These are phyloP conservation scores for Anaeramoeba ignava DNA, from an alignment of 78 protist genomes.

Conservation along the genomic window DNA sequence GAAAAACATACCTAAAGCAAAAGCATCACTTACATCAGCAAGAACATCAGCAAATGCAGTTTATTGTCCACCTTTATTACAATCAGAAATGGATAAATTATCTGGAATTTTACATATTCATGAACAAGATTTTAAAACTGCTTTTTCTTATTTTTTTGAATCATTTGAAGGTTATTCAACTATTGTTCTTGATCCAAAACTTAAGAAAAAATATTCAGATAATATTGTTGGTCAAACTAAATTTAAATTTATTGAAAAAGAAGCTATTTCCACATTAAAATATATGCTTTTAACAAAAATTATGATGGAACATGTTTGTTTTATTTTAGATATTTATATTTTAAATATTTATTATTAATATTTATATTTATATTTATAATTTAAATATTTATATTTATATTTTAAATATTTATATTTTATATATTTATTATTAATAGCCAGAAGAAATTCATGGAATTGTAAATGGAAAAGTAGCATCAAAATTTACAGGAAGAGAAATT, in stretches of 20 bases:
- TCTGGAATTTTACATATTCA: background rate
- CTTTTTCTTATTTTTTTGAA: too few species aligned
- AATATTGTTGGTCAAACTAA: too few species aligned
- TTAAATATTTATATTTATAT: background rate
- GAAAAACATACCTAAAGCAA: background rate
- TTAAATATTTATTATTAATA: background rate
- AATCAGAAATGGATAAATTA: background rate
- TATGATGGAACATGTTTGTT: conserved; percentile 49
- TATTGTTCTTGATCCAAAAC: too few species aligned
- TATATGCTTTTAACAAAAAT: conserved; percentile 87
- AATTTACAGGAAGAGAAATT: conserved; percentile 32
- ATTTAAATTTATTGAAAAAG: conserved; percentile 44
- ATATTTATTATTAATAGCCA: conserved; percentile 17
- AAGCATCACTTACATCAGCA: conserved; percentile 12
- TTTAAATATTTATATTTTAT: background rate
- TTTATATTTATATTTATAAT: conserved; percentile 4
- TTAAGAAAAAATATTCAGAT: too few species aligned
- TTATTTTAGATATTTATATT: conserved; percentile 10
- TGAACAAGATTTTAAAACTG: conserved; percentile 7
- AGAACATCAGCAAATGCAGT: conserved; percentile 6
- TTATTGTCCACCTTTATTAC: conserved; percentile 1
- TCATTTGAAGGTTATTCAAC: too few species aligned
- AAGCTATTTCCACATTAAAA: conserved; percentile 56
- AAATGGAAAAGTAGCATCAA: conserved; percentile 60
- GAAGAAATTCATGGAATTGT: conserved; percentile 65